phyloP scores from a whole-genome alignment of 371 early-diverging fungal species.

The Zychaea mexicana region DNA sequence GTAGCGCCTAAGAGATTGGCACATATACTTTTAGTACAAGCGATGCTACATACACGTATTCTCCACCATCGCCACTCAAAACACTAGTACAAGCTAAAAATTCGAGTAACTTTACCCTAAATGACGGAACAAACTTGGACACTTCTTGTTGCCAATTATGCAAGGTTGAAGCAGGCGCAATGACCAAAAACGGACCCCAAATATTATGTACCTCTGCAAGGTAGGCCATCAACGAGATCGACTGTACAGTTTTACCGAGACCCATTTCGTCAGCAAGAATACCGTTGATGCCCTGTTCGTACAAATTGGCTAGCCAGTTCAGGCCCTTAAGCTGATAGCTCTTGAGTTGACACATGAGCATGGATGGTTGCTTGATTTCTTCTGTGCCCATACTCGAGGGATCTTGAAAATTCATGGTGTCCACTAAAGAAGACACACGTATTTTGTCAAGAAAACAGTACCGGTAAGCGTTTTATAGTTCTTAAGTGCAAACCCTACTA shows the following conservation, averaged over 20 bases:
- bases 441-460: too few relatives aligned
- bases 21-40: background rate
- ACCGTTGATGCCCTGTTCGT: conserved; percentile 97
- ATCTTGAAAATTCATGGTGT: conserved; percentile 84
- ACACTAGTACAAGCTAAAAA: background rate
- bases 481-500: too few relatives aligned
- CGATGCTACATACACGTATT: too few relatives aligned
- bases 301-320: conserved; percentile 97
- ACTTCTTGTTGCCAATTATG: conserved; percentile 99
- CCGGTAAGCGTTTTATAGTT: too few relatives aligned
- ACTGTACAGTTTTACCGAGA: conserved; percentile 94
- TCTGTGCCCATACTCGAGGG: conserved; percentile 77
- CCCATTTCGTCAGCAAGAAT: conserved; percentile 98
- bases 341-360: conserved; percentile 90
- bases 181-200: conserved; percentile 96
- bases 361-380: conserved; percentile 82
- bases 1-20: conserved; percentile 53
- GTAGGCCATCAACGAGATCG: conserved; percentile 92
- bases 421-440: conserved; percentile 39
- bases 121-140: conserved; percentile 85
- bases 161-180: conserved; percentile 95
- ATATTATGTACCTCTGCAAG: conserved; percentile 89
- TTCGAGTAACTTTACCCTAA: conserved; percentile 60
- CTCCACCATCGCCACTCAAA: too few relatives aligned
- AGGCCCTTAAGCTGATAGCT: conserved; percentile 98